These are phyloP conservation scores for Penicillium bialowiezense DNA, from an alignment of 495 filamentous ascomycete genomes.

Conservation along the genomic window DNA sequence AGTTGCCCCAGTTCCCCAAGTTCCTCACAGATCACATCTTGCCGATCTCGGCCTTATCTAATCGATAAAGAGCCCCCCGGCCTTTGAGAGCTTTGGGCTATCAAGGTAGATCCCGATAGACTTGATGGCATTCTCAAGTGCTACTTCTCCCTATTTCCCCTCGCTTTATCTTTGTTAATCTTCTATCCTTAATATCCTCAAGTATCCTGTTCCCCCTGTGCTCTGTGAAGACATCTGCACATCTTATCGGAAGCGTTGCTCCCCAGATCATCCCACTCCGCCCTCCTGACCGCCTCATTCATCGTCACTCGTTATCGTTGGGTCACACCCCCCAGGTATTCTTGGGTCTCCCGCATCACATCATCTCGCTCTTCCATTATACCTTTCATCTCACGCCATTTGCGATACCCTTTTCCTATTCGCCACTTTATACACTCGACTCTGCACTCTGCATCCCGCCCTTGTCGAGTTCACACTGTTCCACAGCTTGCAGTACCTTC, in stretches of 20 bases:
- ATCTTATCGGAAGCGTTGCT: not conserved
- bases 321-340: constrained; percentile 35
- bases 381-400: constrained; percentile 13
- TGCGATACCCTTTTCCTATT: constrained; percentile 8
- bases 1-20: not conserved
- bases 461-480: constrained; percentile 9
- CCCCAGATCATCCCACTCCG: constrained; percentile 21
- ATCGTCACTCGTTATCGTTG: constrained; percentile 37
- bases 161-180: not conserved
- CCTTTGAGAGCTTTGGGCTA: too few relatives aligned
- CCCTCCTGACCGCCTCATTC: constrained; percentile 38
- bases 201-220: not conserved
- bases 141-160: not conserved
- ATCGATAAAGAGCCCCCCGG: too few relatives aligned
- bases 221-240: not conserved
- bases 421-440: constrained; percentile 12
- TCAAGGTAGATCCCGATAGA: not conserved
- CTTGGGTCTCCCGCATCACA: constrained; percentile 33
- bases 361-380: constrained; percentile 30
- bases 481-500: constrained; percentile 12
- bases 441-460: too few relatives aligned
- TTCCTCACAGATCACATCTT: constrained; percentile 2
- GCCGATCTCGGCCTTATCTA: constrained; percentile 25
- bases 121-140: too few relatives aligned
- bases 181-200: not conserved